Evolutionary conservation across 2,329 filamentous ascomycete species (phyloP), one percentile per base, ranked within the genome.

Genomic region (Purpureocillium lavendulum): DNA sequence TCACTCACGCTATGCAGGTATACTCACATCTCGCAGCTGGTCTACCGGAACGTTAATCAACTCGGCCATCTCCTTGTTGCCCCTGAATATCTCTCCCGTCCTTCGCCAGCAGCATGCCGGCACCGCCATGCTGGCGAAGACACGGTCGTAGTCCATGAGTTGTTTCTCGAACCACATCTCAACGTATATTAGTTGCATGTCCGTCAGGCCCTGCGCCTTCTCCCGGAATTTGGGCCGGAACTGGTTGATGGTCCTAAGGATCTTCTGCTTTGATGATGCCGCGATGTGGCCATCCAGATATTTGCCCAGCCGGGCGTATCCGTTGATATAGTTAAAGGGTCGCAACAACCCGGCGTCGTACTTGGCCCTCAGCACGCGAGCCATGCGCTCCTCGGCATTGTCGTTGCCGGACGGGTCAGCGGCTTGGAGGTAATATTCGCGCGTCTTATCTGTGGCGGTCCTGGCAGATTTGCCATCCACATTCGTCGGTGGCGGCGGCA

Each of bases 111-210:
- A 94, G 62, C 92, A 98, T 12, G 92, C 92, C 0, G 92, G 92
- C 45, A 98, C 90, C 2, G 92, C 92, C 92, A 98, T 98, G 59
- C 88, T 94, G 2, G 92, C 92, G 66, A 98, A 98, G 2, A 98
- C 89, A 26, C 92, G 87, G 56, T 98, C 92, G 54, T 97, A 97
- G 58, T 97, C 92, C 84, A 97, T 92, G 50, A 98, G 66, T 47
- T 86, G 92, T 54, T 84, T 80, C 62, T 98, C 92, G 56, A 98
- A 97, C 90, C 92, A 97, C 87, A 97, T 96, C 64, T 98, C 92
- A 10, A 97, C 90, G 43, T 89, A 80, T 21, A 97, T 82, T 18
- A 98, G 77, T 61, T 98, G 87, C 59, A 96, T 85, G 61, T 98
- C 92, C 2, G 87, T 96, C 56, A 97, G 69, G 28, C 75, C 82